Percentiles rank a stretch among this genome's conserved stretches.
Conservation (phyloP, 768 basidiomycete species). For the Coprinopsis marcescibilis region DNA sequence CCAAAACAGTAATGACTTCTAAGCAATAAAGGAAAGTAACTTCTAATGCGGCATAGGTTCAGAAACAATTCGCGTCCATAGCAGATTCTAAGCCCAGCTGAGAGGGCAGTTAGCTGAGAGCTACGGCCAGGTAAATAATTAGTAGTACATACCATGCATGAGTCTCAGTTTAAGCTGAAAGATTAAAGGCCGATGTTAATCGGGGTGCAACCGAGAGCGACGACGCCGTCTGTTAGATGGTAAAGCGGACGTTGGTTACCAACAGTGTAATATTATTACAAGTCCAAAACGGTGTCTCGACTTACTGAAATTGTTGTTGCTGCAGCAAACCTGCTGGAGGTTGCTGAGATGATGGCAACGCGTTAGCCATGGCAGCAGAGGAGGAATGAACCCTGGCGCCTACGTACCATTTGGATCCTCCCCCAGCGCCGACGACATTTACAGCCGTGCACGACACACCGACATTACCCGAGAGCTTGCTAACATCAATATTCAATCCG, state of each 20-base stretch:
- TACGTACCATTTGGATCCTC: slow-evolving; percentile 15
- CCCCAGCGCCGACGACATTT: slow-evolving; percentile 16
- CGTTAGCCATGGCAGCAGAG: no score
- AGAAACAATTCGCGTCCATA: no score
- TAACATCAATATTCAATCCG: slow-evolving; percentile 8
- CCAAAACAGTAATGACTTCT: no score
- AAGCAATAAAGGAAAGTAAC: no score
- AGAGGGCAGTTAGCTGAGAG: no score
- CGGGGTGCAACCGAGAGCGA: slow-evolving; percentile 24
- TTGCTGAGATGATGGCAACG: neutral
- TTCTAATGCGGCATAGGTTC: no score
- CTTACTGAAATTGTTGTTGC: slow-evolving; percentile 21
- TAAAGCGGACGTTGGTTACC: neutral
- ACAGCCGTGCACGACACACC: slow-evolving; percentile 21
- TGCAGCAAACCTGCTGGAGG: slow-evolving; percentile 21
- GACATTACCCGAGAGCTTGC: slow-evolving; percentile 12
- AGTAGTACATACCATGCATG: no score
- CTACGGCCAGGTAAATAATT: no score
- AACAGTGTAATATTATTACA: neutral
- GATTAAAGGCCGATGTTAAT: slow-evolving; percentile 20
- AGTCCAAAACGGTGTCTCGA: neutral
- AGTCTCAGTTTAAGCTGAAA: no score
- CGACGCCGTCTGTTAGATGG: slow-evolving; percentile 20
- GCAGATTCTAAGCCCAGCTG: no score
- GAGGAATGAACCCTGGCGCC: no score